phyloP scores from a whole-genome alignment of 2,329 filamentous ascomycete species.

The Fusarium nurragi region DNA sequence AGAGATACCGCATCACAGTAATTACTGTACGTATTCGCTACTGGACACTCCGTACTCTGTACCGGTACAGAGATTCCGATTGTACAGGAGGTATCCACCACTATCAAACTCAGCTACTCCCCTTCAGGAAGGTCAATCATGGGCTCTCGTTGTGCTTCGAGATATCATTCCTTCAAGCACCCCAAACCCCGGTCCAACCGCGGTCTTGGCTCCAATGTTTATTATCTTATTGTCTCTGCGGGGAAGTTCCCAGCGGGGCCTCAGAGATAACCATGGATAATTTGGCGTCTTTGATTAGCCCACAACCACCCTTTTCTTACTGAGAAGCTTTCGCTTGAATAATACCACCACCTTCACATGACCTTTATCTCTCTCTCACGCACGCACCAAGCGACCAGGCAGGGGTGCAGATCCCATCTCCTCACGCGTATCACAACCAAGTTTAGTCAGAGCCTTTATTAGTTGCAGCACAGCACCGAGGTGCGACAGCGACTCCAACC shows the following conservation, averaged over 20 bases:
- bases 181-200: constrained; percentile 17
- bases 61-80: constrained; percentile 1
- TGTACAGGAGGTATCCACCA: constrained; percentile 14
- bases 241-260: constrained; percentile 22
- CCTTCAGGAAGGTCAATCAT: constrained; percentile 32
- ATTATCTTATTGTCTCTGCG: constrained; percentile 38
- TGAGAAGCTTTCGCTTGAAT: background rate
- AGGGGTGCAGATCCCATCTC: constrained; percentile 16
- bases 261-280: constrained; percentile 4
- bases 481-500: background rate
- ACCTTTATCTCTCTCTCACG: constrained; percentile 26
- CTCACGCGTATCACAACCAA: constrained; percentile 4
- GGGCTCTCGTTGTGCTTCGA: too few relatives aligned
- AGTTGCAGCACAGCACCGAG: background rate
- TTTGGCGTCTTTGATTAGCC: background rate
- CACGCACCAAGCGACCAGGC: background rate
- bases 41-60: background rate
- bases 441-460: constrained; percentile 22
- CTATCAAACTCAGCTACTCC: constrained; percentile 28
- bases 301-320: background rate
- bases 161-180: constrained; percentile 15
- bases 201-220: constrained; percentile 32
- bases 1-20: background rate
- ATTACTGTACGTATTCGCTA: background rate
- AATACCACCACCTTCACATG: constrained; percentile 25